Evolutionary conservation across 306 rosid species (phyloP).

Genomic region (Fagus sylvatica): DNA sequence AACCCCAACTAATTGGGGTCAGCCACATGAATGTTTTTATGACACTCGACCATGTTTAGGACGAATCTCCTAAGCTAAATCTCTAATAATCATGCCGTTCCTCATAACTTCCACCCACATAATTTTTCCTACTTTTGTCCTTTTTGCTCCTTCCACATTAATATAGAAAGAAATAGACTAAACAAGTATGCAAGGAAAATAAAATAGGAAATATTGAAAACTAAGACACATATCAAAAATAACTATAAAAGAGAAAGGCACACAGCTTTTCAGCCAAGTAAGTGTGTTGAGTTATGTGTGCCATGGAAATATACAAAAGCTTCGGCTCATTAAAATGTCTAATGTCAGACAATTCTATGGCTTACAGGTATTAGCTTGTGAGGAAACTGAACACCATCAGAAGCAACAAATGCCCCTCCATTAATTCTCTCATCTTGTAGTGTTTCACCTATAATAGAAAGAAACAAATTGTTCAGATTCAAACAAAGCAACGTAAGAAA

Average conservation of each 20-base stretch:
- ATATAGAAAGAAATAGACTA: not conserved
- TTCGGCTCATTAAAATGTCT: no score
- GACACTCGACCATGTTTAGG: not conserved
- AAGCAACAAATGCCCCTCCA: constrained; percentile 89
- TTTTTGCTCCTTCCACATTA: not conserved
- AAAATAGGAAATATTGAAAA: no score
- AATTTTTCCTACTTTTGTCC: not conserved
- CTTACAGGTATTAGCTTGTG: constrained; percentile 94
- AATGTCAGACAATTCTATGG: constrained; percentile 9
- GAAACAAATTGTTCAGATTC: not conserved
- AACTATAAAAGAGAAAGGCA: not conserved
- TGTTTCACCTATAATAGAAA: constrained; percentile 71
- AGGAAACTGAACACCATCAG: constrained; percentile 84
- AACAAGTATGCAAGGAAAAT: not conserved
- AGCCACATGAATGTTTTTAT: not conserved
- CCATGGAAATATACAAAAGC: not conserved
- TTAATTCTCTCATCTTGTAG: constrained; percentile 81
- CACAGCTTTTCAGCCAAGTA: not conserved
- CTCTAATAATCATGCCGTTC: not conserved
- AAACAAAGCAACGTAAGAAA: constrained; percentile 5
- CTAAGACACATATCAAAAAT: not conserved
- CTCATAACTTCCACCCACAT: not conserved
- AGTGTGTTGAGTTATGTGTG: not conserved
- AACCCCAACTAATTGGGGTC: not conserved
- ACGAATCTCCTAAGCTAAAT: not conserved